Base-by-base conservation (phyloP, 257 asterid species). In the Jaltomata sinuosa region DNA sequence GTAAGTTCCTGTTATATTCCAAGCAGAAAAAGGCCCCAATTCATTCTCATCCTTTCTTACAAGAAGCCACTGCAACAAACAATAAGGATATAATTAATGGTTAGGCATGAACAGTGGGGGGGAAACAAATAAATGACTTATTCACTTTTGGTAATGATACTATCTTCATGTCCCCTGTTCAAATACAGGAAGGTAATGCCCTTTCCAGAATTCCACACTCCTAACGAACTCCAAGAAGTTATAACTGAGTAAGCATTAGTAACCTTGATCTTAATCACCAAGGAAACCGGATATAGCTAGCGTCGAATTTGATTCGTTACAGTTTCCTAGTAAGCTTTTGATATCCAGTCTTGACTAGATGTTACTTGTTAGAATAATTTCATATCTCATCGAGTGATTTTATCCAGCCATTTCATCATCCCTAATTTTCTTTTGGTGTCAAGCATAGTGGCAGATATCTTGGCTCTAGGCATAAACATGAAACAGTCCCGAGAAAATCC, bases 1-100 rank as follows among this genome's bases (percentile, higher is more conserved):
- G 84, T 96, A 96, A 47, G 99, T 94, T 83, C 99, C 99, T 34
- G 98, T 92, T 87, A 96, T 92, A 86, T 96, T 96, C 98, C 99
- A 96, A 31, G 98, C 89, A 86, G 98, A 92, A 90, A 92, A 96
- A 55, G 97, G 97, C 27, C 96, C 99, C 88, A 91, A 84, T 84
- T 94, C 98, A 84, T 85, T 89, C 53, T 92, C 97, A 27, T 94
- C 97, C 90, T 94, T 96, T 69, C 93, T 93, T 52, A 90, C 88
- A 42, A 92, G 94, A 84, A 94, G 96, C 99, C 98, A 96, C 99
- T 96, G 91, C 84, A 87, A 87, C 88, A 91, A 84, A 86, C 67
- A 86, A 86, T 52, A 49, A 82, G 65, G 79, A 27, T 47, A 22
- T 42, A 47, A 15, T 45, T 74, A 47, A 76, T 27, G 81, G 16